These are phyloP conservation scores for Elymus sibiricus DNA, from an alignment of 176 grass and related monocot genomes.

Conservation along the genomic window DNA sequence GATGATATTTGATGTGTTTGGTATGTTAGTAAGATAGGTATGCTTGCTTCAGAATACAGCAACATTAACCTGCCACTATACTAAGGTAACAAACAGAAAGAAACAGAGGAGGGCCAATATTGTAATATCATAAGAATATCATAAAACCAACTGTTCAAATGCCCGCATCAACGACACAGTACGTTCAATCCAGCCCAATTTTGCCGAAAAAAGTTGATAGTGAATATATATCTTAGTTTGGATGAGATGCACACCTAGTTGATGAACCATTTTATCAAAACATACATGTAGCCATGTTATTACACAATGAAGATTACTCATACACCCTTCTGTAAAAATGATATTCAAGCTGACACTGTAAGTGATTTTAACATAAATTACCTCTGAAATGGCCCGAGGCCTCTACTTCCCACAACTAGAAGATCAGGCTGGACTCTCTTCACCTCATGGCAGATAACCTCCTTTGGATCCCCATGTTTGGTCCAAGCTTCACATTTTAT, in stretches of 20 bases:
- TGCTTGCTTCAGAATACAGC: neutral
- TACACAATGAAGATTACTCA: neutral
- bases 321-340: neutral
- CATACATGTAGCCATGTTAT: neutral
- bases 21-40: neutral
- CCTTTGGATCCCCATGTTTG: constrained; percentile 77
- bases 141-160: neutral
- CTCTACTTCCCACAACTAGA: constrained; percentile 84
- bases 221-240: neutral
- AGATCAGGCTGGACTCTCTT: constrained; percentile 82
- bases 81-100: neutral
- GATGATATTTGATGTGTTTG: neutral
- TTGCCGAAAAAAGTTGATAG: neutral
- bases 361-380: constrained; percentile 31
- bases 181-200: neutral
- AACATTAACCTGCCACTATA: constrained; percentile 2
- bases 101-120: neutral
- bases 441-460: constrained; percentile 82
- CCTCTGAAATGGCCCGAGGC: constrained; percentile 96
- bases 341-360: neutral
- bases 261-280: neutral
- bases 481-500: constrained; percentile 90
- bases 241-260: constrained; percentile 18
- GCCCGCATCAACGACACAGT: neutral
- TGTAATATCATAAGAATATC: neutral